These are phyloP conservation scores for Paramecium octaurelia DNA, from an alignment of 73 alveolate genomes.

Conservation along the genomic window DNA sequence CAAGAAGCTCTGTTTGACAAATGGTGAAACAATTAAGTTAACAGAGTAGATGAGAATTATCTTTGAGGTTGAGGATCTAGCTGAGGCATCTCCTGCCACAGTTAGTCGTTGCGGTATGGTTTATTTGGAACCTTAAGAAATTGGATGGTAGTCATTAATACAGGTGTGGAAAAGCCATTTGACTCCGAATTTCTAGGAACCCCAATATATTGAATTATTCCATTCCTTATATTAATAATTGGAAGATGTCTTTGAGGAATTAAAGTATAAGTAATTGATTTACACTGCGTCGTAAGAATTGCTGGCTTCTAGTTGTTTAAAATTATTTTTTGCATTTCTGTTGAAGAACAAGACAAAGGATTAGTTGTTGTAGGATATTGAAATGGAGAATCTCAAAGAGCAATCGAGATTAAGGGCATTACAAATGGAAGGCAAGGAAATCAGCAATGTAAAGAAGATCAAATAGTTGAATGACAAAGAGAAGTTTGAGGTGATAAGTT, in stretches of 20 bases:
- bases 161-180: constrained; percentile 84
- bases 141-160: constrained; percentile 89
- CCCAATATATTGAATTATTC: constrained; percentile 55
- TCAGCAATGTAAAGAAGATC: constrained; percentile 31
- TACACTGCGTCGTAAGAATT: constrained; percentile 45
- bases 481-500: constrained; percentile 25
- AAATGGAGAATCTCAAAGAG: constrained; percentile 62
- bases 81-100: constrained; percentile 99
- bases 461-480: constrained; percentile 54
- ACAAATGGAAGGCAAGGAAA: constrained; percentile 59
- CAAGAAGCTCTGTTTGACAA: constrained; percentile 93
- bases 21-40: constrained; percentile 97
- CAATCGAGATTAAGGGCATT: constrained; percentile 53
- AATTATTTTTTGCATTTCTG: constrained; percentile 59
- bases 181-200: constrained; percentile 59
- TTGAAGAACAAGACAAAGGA: constrained; percentile 65
- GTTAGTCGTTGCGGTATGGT: constrained; percentile 98
- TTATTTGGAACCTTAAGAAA: constrained; percentile 90
- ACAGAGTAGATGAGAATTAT: constrained; percentile 92
- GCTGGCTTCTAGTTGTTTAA: constrained; percentile 56
- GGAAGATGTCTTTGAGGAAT: constrained; percentile 18
- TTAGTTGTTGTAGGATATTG: constrained; percentile 53
- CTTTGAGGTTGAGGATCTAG: constrained; percentile 97
- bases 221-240: neutral
- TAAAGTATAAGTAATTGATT: neutral